These are phyloP conservation scores for Solanum etuberosum DNA, from an alignment of 257 asterid genomes.

Conservation along the genomic window DNA sequence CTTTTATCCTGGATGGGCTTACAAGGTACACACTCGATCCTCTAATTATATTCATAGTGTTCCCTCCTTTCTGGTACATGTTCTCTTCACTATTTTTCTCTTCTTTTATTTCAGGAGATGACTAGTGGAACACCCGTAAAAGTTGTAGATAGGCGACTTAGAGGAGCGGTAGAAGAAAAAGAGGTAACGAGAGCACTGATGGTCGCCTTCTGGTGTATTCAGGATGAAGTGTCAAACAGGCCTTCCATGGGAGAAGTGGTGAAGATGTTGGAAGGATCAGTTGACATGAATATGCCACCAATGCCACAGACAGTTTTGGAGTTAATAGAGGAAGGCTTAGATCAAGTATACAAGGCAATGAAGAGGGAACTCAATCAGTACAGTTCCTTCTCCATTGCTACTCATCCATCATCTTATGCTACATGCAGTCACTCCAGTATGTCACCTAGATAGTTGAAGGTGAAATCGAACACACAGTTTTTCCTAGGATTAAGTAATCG, in stretches of 20 bases:
- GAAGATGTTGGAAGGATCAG: conserved; percentile 74
- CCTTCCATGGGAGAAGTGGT: conserved; percentile 90
- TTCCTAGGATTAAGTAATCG: neutral
- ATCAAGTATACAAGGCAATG: conserved; percentile 76
- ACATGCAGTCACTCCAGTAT: conserved; percentile 77
- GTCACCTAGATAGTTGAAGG: conserved; percentile 55
- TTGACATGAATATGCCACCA: conserved; percentile 50
- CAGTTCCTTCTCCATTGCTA: conserved; percentile 50
- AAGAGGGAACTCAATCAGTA: conserved; percentile 61
- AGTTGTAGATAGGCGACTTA: conserved; percentile 56
- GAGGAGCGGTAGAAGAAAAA: conserved; percentile 46
- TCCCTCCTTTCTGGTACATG: neutral
- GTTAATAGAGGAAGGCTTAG: conserved; percentile 78
- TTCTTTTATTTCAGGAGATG: conserved; percentile 39
- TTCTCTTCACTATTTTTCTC: neutral
- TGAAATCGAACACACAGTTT: neutral
- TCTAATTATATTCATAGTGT: neutral
- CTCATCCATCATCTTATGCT: conserved; percentile 62
- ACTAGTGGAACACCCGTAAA: conserved; percentile 36
- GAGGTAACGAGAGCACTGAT: conserved; percentile 45
- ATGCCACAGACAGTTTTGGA: conserved; percentile 80
- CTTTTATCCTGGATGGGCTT: conserved; percentile 95
- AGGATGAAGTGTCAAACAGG: conserved; percentile 58
- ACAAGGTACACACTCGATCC: conserved; percentile 43
- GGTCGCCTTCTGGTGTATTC: conserved; percentile 84